Conservation (phyloP, 2,329 filamentous ascomycete species). For the Fusarium sp. region DNA sequence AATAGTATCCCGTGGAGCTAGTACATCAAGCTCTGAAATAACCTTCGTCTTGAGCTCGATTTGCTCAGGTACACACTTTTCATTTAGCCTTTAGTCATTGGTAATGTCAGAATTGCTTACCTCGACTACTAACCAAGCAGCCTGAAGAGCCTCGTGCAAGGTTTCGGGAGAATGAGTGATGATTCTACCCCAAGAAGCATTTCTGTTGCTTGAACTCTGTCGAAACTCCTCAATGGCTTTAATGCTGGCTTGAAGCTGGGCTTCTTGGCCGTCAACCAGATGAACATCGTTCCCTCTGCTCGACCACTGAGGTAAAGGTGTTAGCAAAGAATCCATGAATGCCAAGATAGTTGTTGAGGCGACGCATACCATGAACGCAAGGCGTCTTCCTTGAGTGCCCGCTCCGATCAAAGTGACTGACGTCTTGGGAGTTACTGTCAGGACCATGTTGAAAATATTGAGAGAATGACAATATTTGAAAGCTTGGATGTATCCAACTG, state of each 20-base stretch:
- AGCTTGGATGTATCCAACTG: neutral
- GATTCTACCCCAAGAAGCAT: conserved; percentile 32
- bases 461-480: neutral
- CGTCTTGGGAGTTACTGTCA: conserved; percentile 10
- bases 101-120: neutral
- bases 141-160: conserved; percentile 30
- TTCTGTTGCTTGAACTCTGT: neutral
- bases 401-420: conserved; percentile 43
- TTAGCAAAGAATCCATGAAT: neutral
- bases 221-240: conserved; percentile 41
- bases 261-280: conserved; percentile 40
- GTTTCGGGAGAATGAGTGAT: conserved; percentile 30
- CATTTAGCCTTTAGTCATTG: neutral
- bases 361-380: conserved; percentile 44
- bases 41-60: conserved; percentile 52
- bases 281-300: conserved; percentile 44
- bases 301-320: conserved; percentile 39
- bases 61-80: conserved; percentile 55
- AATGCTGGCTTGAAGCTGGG: conserved; percentile 41
- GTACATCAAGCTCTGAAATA: conserved; percentile 51
- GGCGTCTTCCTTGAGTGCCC: conserved; percentile 44
- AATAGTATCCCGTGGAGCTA: conserved; percentile 49
- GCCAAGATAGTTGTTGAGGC: neutral
- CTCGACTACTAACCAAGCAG: conserved; percentile 44
- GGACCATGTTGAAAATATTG: conserved; percentile 13